phyloP scores from a whole-genome alignment of 1,284 basidiomycete genomes.

The Ustilago crameri region DNA sequence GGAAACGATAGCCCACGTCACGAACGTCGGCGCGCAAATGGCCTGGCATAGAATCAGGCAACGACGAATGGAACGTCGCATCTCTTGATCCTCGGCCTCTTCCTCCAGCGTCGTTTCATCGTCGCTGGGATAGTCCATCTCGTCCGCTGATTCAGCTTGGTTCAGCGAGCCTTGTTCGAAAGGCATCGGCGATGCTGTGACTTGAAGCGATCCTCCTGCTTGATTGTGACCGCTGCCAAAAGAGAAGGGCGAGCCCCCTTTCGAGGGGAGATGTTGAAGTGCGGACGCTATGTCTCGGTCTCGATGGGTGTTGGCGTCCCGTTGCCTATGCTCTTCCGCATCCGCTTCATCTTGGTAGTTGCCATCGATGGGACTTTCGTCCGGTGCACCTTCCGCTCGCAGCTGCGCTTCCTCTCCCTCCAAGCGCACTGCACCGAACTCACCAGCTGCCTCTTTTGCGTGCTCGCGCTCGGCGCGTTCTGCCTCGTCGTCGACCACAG shows the following conservation, averaged over 20 bases:
- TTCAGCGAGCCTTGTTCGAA: slow-evolving; percentile 2
- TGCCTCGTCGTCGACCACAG: slow-evolving; percentile 77
- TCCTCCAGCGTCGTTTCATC: slow-evolving; percentile 69
- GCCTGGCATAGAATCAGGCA: slow-evolving; percentile 57
- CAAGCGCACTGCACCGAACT: slow-evolving; percentile 57
- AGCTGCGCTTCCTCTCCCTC: slow-evolving; percentile 47
- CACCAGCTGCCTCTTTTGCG: slow-evolving; percentile 46
- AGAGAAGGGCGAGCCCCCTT: slow-evolving; percentile 38
- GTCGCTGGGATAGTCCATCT: neutral
- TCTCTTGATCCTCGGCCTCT: slow-evolving; percentile 58
- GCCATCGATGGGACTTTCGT: slow-evolving; percentile 16
- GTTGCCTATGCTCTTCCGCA: slow-evolving; percentile 25
- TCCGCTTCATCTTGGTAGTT: slow-evolving; percentile 34
- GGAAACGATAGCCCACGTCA: slow-evolving; percentile 53
- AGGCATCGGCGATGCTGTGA: slow-evolving; percentile 9
- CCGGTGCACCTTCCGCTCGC: slow-evolving; percentile 27
- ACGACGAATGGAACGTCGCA: slow-evolving; percentile 34
- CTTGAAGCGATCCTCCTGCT: neutral
- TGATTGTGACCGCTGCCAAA: slow-evolving; percentile 19
- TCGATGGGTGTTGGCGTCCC: slow-evolving; percentile 32
- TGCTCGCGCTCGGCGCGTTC: slow-evolving; percentile 69
- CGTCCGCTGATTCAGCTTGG: neutral
- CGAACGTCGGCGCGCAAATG: slow-evolving; percentile 53
- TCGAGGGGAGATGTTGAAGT: slow-evolving; percentile 41
- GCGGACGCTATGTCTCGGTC: slow-evolving; percentile 53